These are phyloP conservation scores for Hypholoma fasciculare DNA, from an alignment of 768 basidiomycete genomes.

Conservation along the genomic window DNA sequence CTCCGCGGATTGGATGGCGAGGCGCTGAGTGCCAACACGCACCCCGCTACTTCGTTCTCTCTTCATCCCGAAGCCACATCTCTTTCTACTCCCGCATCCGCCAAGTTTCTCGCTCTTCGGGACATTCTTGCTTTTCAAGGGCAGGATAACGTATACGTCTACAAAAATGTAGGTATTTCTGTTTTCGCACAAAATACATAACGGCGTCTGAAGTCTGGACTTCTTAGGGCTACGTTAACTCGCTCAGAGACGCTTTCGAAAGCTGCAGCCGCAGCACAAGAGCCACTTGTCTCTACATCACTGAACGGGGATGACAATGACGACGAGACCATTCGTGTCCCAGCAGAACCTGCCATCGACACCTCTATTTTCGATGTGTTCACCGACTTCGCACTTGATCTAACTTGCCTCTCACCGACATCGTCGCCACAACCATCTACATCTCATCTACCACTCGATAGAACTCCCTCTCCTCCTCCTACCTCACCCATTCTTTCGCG, in stretches of 20 bases:
- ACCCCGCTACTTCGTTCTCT: constrained; percentile 21
- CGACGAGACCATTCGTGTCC: constrained; percentile 23
- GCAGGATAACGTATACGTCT: constrained; percentile 2
- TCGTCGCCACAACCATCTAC: constrained; percentile 39
- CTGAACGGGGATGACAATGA: constrained; percentile 23
- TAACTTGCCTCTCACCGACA: constrained; percentile 42
- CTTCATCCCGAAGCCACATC: constrained; percentile 14
- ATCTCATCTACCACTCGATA: constrained; percentile 25
- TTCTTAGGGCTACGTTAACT: constrained; percentile 21
- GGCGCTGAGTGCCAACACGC: constrained; percentile 20
- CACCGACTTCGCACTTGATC: constrained; percentile 46
- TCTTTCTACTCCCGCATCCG: constrained; percentile 16
- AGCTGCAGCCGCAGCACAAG: constrained; percentile 24
- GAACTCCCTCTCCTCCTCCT: constrained; percentile 30
- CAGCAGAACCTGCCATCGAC: constrained; percentile 15
- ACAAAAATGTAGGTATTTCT: constrained; percentile 11
- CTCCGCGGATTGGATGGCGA: constrained; percentile 25
- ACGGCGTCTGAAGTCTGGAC: constrained; percentile 1
- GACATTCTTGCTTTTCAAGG: constrained; percentile 6
- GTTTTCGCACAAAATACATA: constrained; percentile 2
- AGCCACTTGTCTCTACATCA: constrained; percentile 14
- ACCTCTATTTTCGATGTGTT: constrained; percentile 40
- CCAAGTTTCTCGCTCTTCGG: constrained; percentile 10
- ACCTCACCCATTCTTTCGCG: constrained; percentile 34
- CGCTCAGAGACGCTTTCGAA: constrained; percentile 24